Conservation (phyloP, 306 rosid genomes). For the Carpinus viminea region DNA sequence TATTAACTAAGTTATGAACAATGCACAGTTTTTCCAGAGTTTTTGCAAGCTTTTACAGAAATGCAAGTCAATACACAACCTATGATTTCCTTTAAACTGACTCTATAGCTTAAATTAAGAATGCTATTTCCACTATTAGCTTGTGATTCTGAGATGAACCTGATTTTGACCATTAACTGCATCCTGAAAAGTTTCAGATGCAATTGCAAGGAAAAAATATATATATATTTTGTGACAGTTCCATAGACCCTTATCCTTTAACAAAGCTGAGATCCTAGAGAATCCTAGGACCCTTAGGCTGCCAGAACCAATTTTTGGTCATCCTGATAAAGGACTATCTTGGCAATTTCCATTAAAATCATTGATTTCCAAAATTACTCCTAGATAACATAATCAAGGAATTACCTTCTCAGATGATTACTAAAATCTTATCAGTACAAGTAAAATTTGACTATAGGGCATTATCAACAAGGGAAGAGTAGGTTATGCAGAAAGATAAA, state of each 20-base stretch:
- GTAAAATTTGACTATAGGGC: too few relatives aligned
- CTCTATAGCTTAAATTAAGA: neutral
- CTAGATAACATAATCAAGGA: too few relatives aligned
- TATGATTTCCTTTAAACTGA: neutral
- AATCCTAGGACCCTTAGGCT: neutral
- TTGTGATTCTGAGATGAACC: neutral
- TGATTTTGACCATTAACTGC: neutral
- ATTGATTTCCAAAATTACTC: too few relatives aligned
- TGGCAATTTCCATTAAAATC: too few relatives aligned
- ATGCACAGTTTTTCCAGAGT: neutral
- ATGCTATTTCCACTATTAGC: neutral
- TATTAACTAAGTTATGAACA: neutral
- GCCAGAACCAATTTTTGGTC: too few relatives aligned
- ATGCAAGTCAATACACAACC: neutral
- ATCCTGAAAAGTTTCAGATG: neutral
- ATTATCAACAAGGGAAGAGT: too few relatives aligned
- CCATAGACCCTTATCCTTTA: too few relatives aligned
- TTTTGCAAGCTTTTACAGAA: neutral
- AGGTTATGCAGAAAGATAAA: too few relatives aligned
- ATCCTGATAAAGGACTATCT: too few relatives aligned
- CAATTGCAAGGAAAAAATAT: neutral
- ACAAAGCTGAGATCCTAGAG: neutral
- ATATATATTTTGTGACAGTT: neutral
- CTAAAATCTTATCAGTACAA: too few relatives aligned
- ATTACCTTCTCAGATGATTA: too few relatives aligned